Conservation (phyloP, 768 basidiomycete species). For the Gymnopilus dilepis region DNA sequence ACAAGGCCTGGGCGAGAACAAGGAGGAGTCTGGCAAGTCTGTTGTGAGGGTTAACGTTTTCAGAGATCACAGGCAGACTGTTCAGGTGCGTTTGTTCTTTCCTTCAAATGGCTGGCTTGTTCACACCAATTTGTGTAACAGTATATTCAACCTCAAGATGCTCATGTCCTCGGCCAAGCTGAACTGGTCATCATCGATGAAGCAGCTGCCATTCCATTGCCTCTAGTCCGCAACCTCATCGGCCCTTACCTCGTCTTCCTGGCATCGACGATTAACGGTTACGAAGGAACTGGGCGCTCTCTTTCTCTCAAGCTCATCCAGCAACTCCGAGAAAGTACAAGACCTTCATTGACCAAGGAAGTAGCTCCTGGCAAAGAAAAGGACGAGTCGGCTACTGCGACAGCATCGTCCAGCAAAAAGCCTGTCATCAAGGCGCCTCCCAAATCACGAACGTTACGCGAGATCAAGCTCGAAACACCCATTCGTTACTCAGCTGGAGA, state of each 20-base stretch:
- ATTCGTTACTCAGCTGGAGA: slow-evolving; percentile 91
- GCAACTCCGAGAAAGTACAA: slow-evolving; percentile 90
- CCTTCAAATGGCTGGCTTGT: background rate
- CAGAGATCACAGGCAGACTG: slow-evolving; percentile 92
- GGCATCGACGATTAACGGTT: slow-evolving; percentile 99
- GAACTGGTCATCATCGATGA: slow-evolving; percentile 98
- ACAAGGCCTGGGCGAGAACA: slow-evolving; percentile 65
- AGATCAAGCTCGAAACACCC: slow-evolving; percentile 94
- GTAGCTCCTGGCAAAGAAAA: slow-evolving; percentile 38
- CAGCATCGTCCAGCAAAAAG: slow-evolving; percentile 57
- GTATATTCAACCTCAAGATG: slow-evolving; percentile 99
- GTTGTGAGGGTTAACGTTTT: slow-evolving; percentile 96
- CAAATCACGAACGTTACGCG: slow-evolving; percentile 80
- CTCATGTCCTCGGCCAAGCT: slow-evolving; percentile 96
- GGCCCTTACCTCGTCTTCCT: slow-evolving; percentile 98
- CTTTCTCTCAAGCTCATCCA: slow-evolving; percentile 97
- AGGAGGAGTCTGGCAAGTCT: slow-evolving; percentile 84
- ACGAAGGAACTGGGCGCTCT: slow-evolving; percentile 99
- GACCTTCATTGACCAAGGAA: slow-evolving; percentile 78
- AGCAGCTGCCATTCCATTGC: slow-evolving; percentile 96
- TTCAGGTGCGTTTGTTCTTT: slow-evolving; percentile 68
- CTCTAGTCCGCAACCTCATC: slow-evolving; percentile 92
- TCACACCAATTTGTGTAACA: slow-evolving; percentile 35
- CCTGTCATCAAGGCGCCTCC: slow-evolving; percentile 56
- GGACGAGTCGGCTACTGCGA: slow-evolving; percentile 46